Evolutionary conservation across 805 yeast genomes (phyloP), one percentile per base, ranked within the genome.

Genomic region (Candida qinlingensis): DNA sequence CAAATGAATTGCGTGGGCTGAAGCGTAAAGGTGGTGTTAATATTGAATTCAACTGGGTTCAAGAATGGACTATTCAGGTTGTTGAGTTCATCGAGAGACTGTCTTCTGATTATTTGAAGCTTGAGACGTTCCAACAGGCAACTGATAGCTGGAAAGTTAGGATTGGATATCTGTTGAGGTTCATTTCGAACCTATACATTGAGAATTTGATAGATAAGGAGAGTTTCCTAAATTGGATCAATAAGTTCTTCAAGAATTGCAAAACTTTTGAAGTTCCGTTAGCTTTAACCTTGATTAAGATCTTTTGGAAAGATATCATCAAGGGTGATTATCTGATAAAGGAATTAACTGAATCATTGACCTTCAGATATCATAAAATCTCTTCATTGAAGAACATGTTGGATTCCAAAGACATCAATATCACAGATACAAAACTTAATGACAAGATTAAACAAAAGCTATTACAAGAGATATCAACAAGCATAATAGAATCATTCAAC

Each of bases 1-100:
- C 87, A 10, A 86, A 90, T 53, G 96, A 89, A 57, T 71, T 81
- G 34, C 64, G 86, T 29, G 80, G 79, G 12, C 58, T 82, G 42
- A 77, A 75, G 52, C 66, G 87, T 40, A 80, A 77, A 52, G 74
- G 72, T 25, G 64, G 60, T 3, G 45, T 63, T 6, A 57, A 51
- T n/a, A 68, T 72, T n/a, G 85, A 82, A 50, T 63, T 68, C 27
- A 78, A 75, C 42, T 85, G 97, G 89, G 71, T 84, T 19, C 79
- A 79, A 49, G 96, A 89, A 61, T 92, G 98, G 98, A 87, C 97
- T 0, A 86, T 82, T 39, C 95, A 87, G 54, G 81, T 91, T 12
- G 73, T 81, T 3, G 81, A 78, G 47, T 85, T 73, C 55, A 56
- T 83, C 10, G 80, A 76, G 52, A 58, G 57, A 40, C 45, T 60